Conservation (phyloP, 2,329 filamentous ascomycete species). For the Penicillium polonicum region DNA sequence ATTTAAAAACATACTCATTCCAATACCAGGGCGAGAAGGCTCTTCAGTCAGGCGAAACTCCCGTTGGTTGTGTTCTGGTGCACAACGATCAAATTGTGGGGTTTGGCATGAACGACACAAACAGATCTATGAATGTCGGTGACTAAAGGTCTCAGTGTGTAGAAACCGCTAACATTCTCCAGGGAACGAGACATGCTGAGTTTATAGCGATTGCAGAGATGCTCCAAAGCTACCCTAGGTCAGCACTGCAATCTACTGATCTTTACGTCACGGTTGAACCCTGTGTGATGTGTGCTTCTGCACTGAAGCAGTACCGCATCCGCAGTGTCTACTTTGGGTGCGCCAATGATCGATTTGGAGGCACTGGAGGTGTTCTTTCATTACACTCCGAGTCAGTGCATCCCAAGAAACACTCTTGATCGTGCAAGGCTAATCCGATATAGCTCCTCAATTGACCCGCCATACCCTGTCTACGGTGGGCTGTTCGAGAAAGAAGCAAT, state of each 20-base stretch:
- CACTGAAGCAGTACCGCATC: conserved; percentile 84
- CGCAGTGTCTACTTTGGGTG: conserved; percentile 92
- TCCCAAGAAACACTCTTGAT: not conserved
- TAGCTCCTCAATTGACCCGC: conserved; percentile 70
- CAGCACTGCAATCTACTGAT: conserved; percentile 69
- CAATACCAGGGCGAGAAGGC: conserved; percentile 73
- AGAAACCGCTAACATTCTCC: conserved; percentile 47
- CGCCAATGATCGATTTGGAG: conserved; percentile 94
- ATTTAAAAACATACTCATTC: conserved; percentile 1
- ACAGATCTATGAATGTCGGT: conserved; percentile 69
- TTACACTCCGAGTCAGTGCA: conserved; percentile 67
- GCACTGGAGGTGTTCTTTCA: conserved; percentile 88
- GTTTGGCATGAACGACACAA: conserved; percentile 94
- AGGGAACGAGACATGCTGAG: conserved; percentile 93
- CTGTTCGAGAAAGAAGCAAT: conserved; percentile 91
- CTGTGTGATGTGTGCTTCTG: conserved; percentile 97
- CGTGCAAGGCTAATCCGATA: conserved; percentile 9
- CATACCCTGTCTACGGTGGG: conserved; percentile 81
- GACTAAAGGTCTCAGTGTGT: not conserved
- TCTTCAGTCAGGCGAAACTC: conserved; percentile 83
- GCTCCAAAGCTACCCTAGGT: conserved; percentile 62
- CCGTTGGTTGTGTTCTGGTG: conserved; percentile 93
- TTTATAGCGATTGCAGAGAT: conserved; percentile 79
- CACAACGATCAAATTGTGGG: conserved; percentile 76
- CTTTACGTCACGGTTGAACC: conserved; percentile 98